phyloP scores from a whole-genome alignment of 108 stramenopile species.

The Cyclotella choctawhatcheeana region DNA sequence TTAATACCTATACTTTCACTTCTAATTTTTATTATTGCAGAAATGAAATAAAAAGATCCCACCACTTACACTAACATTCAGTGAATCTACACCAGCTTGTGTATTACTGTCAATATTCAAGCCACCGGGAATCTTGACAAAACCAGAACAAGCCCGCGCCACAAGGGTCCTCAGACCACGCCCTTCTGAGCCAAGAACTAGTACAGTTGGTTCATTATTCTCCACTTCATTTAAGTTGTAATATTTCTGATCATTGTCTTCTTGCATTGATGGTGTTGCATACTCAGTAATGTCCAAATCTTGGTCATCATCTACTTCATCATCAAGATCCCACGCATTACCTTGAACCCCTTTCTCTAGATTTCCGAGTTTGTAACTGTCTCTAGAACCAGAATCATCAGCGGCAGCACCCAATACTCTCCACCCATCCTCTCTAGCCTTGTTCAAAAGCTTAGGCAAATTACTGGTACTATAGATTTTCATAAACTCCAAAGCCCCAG shows the following conservation, averaged over 20 bases:
- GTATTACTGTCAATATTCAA: slow-evolving; percentile 18
- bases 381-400: slow-evolving; percentile 43
- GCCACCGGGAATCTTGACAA: slow-evolving; percentile 87
- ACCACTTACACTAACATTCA: slow-evolving; percentile 97
- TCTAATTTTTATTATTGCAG: neutral
- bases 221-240: slow-evolving; percentile 61
- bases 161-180: slow-evolving; percentile 92
- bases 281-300: slow-evolving; percentile 1
- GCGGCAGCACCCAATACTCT: slow-evolving; percentile 86
- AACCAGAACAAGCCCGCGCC: slow-evolving; percentile 82
- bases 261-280: neutral
- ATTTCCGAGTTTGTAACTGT: neutral
- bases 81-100: slow-evolving; percentile 85
- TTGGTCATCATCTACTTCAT: slow-evolving; percentile 17
- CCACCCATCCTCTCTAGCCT: slow-evolving; percentile 87
- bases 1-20: too few relatives aligned
- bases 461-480: slow-evolving; percentile 79
- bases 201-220: slow-evolving; percentile 74
- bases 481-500: slow-evolving; percentile 85
- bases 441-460: slow-evolving; percentile 78
- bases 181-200: slow-evolving; percentile 97
- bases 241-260: slow-evolving; percentile 28
- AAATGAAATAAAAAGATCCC: slow-evolving; percentile 94
- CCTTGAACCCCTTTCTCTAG: neutral
- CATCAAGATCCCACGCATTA: slow-evolving; percentile 14